Conservation (phyloP, 2,329 filamentous ascomycete species). For the Lojkania enalia region DNA sequence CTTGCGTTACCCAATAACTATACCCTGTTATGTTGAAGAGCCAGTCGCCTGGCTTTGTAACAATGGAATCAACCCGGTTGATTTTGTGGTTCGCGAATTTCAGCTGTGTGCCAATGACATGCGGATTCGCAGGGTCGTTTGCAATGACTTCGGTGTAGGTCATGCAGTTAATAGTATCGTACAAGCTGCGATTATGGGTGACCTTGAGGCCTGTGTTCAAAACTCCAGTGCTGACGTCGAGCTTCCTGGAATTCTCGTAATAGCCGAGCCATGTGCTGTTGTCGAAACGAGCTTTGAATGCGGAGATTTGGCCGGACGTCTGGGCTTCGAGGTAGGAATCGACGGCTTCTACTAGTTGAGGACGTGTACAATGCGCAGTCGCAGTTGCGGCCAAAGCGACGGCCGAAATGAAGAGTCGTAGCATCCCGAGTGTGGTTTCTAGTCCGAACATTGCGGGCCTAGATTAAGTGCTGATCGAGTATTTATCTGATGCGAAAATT, state of each 20-base stretch:
- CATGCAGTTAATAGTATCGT: conserved; percentile 26
- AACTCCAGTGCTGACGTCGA: conserved; percentile 20
- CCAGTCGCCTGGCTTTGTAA: conserved; percentile 33
- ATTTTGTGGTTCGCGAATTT: conserved; percentile 29
- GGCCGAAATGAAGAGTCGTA: not conserved
- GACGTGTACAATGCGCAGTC: conserved; percentile 22
- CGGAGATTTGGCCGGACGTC: conserved; percentile 14
- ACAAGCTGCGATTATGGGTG: conserved; percentile 23
- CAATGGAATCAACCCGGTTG: conserved; percentile 25
- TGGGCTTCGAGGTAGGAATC: conserved; percentile 24
- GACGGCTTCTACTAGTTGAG: conserved; percentile 19
- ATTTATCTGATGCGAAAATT: too few species aligned
- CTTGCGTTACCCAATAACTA: conserved; percentile 14
- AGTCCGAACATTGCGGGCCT: too few species aligned
- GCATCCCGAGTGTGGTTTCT: too few species aligned
- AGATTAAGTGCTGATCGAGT: too few species aligned
- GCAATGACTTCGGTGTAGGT: conserved; percentile 32
- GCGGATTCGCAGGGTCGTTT: conserved; percentile 21
- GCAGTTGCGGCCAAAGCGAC: conserved; percentile 11
- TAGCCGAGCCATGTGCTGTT: conserved; percentile 34
- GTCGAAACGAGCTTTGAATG: conserved; percentile 23
- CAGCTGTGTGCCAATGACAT: conserved; percentile 33
- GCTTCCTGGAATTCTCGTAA: conserved; percentile 26
- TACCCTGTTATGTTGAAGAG: conserved; percentile 27
- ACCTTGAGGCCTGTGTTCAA: conserved; percentile 22